These are phyloP conservation scores for Pythium volutum DNA, from an alignment of 352 stramenopile genomes.

Conservation along the genomic window DNA sequence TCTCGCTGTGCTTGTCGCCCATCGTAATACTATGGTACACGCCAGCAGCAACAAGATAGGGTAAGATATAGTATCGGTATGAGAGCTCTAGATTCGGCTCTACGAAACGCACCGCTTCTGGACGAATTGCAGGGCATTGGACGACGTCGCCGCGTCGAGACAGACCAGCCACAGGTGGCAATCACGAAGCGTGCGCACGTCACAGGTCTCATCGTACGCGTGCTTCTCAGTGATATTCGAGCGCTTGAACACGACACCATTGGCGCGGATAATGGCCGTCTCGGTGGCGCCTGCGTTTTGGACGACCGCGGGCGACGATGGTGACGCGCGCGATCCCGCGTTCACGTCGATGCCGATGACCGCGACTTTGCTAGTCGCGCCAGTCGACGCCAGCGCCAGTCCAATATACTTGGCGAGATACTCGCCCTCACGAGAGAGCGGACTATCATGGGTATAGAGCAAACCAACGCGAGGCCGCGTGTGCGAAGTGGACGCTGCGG, in stretches of 20 bases:
- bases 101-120: constrained; percentile 35
- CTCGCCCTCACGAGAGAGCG: constrained; percentile 48
- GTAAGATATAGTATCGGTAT: constrained; percentile 1
- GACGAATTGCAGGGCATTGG: constrained; percentile 37
- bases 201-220: constrained; percentile 39
- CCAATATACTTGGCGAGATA: constrained; percentile 61
- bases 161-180: constrained; percentile 66
- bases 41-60: no score
- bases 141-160: constrained; percentile 44
- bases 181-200: constrained; percentile 35
- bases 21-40: constrained; percentile 1
- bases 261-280: constrained; percentile 36
- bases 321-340: neutral
- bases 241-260: constrained; percentile 44
- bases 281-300: neutral
- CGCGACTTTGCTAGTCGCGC: constrained; percentile 39
- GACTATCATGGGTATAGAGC: constrained; percentile 52
- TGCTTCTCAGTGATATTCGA: constrained; percentile 17
- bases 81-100: neutral
- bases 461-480: constrained; percentile 42
- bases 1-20: constrained; percentile 14
- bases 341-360: constrained; percentile 35
- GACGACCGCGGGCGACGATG: neutral
- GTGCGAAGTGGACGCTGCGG: neutral
- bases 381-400: constrained; percentile 48